Evolutionary conservation across 176 grass and related monocot genomes (phyloP), one percentile per base, ranked within the genome.

Genomic region (Phoenix roebelenii): DNA sequence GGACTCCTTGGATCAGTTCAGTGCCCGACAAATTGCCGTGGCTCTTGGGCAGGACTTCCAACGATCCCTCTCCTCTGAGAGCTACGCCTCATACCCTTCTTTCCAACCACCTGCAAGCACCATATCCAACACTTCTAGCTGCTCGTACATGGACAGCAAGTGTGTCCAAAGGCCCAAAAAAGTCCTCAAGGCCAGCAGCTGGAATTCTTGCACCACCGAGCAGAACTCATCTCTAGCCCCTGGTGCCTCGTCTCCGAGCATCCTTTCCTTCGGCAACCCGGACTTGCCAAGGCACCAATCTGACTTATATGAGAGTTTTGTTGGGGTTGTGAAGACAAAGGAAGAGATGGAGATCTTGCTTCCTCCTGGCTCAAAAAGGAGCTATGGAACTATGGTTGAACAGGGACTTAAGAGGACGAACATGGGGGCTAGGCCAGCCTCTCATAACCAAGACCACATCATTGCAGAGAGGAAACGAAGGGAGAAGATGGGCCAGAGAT

Each of bases 231-330:
- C 6, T 10, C n/a, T 17, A 5, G 20, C 22, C 22, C 22, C 35
- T 10, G 15, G 18, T 17, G 28, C 32, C 15, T 60, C 49, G 5
- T 58, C 58, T 5, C 70, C 70, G 22, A 63, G 20, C 18, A 54
- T 73, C 19, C 70, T 73, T 7, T 63, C 70, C 16, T 73, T 73
- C 15, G 70, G 59, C 18, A 73, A 73, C 2, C 59, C 51, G 10
- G 59, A 16, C 3, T 51, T 16, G 22, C 22, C 20, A 5, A 51
- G 16, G 20, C 18, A 50, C 14, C 23, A 60, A 18, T 49, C 23
- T 9, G 16, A 9, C 28, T 24, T 62, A 23, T 32, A 44, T 44
- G 35, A 44, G 35, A 44, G 15, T 15, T 18, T 58, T 7, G n/a
- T 23, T 14, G 55, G n/a, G 25, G 24, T 50, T 28, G 68, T 50